Conservation (phyloP, 163 green algal genomes). For the Scenedesmus sp. region DNA sequence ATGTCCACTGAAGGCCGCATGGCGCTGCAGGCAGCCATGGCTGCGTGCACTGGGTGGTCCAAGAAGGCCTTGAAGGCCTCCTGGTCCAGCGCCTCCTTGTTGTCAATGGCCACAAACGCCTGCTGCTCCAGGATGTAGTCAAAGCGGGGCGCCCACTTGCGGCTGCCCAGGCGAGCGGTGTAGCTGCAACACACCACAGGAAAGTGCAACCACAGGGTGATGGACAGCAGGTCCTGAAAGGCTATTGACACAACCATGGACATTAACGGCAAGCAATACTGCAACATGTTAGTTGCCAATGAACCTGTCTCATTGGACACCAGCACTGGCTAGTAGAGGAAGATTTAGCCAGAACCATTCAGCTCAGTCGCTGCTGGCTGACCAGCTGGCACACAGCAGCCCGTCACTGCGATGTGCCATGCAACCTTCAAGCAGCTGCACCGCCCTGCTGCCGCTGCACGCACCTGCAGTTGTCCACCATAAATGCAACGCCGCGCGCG, state of each 20-base stretch:
- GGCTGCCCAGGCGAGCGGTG: slow-evolving; percentile 95
- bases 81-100: slow-evolving; percentile 75
- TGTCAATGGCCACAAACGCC: slow-evolving; percentile 84
- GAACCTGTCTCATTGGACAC: too few species aligned
- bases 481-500: slow-evolving; percentile 98
- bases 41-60: slow-evolving; percentile 92
- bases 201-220: background rate
- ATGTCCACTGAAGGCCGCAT: slow-evolving; percentile 98
- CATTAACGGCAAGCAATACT: too few species aligned
- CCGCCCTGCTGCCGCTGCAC: background rate
- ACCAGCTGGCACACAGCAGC: background rate
- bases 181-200: slow-evolving; percentile 69
- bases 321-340: too few species aligned
- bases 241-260: too few species aligned
- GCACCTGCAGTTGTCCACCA: slow-evolving; percentile 99
- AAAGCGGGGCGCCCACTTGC: slow-evolving; percentile 99
- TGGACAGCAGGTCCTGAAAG: too few species aligned
- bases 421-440: background rate
- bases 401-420: background rate
- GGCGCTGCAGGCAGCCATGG: slow-evolving; percentile 89
- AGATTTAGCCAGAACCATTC: too few species aligned
- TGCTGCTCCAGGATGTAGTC: slow-evolving; percentile 99
- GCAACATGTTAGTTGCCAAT: too few species aligned
- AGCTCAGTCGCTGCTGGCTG: too few species aligned
- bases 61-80: slow-evolving; percentile 91